Conservation (phyloP, 2,329 filamentous ascomycete species). For the Nectriaceae sp. region DNA sequence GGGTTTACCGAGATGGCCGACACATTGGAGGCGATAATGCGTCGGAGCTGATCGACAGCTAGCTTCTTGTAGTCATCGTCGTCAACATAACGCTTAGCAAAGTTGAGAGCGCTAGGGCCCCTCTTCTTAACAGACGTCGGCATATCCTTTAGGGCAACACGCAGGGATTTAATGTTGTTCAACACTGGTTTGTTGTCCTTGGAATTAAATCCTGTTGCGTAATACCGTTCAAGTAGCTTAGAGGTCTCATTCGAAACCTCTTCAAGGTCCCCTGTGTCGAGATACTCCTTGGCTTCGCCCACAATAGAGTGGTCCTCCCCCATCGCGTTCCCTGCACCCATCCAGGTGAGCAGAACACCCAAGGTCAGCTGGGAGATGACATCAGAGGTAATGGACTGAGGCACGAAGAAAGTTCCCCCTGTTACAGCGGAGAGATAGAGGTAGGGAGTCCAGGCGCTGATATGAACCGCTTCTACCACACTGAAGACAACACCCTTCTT, state of each 20-base stretch:
- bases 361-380: conserved; percentile 44
- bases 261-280: conserved; percentile 14
- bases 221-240: conserved; percentile 1
- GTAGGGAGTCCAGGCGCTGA: conserved; percentile 35
- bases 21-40: conserved; percentile 47
- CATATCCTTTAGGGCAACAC: conserved; percentile 24
- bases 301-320: conserved; percentile 10
- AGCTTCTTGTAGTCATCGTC: conserved; percentile 41
- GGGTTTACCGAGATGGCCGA: conserved; percentile 48
- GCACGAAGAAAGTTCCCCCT: conserved; percentile 40
- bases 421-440: conserved; percentile 45
- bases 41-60: conserved; percentile 40
- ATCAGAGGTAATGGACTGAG: conserved; percentile 24
- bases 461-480: conserved; percentile 33
- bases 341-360: conserved; percentile 24
- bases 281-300: conserved; percentile 13
- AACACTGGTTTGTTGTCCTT: conserved; percentile 8
- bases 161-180: background rate
- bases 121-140: conserved; percentile 23
- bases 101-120: conserved; percentile 32
- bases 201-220: background rate
- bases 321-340: conserved; percentile 19
- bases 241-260: conserved; percentile 6
- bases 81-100: conserved; percentile 41
- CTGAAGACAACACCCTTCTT: conserved; percentile 48